Percentiles rank a stretch among this genome's conserved stretches.
phyloP scores from a whole-genome alignment of 2,329 filamentous ascomycete species.

The Amauroascus niger region DNA sequence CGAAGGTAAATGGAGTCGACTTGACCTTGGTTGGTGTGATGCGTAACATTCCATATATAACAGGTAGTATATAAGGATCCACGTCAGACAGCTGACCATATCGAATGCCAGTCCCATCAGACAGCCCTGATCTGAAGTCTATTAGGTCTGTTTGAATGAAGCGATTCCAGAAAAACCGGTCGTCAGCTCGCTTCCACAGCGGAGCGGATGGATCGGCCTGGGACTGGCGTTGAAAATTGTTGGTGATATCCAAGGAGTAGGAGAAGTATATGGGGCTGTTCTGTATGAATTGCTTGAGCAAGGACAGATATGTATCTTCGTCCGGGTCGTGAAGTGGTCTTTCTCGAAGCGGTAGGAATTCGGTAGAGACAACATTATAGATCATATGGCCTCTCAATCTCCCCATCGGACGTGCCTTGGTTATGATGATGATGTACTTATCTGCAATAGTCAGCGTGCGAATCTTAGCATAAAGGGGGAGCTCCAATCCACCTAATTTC shows the following conservation, averaged over 20 bases:
- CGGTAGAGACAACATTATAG: constrained; percentile 82
- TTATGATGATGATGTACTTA: constrained; percentile 96
- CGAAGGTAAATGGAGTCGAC: constrained; percentile 70
- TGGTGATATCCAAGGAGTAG: constrained; percentile 93
- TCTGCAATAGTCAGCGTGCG: constrained; percentile 41
- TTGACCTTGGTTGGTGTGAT: constrained; percentile 82
- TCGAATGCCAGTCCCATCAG: constrained; percentile 38
- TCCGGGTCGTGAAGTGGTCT: constrained; percentile 83
- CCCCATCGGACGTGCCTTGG: constrained; percentile 83
- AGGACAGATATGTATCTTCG: constrained; percentile 78
- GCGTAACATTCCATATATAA: constrained; percentile 93
- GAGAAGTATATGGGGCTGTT: constrained; percentile 94
- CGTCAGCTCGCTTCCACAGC: constrained; percentile 84
- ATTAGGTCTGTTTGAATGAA: constrained; percentile 88
- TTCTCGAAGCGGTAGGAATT: constrained; percentile 89
- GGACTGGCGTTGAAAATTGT: constrained; percentile 89
- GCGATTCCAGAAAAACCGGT: constrained; percentile 98
- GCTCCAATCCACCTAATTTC: constrained; percentile 59
- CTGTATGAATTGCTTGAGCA: constrained; percentile 74
- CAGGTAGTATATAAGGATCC: constrained; percentile 87
- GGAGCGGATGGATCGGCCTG: constrained; percentile 61
- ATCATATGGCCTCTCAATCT: constrained; percentile 91
- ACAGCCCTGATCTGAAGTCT: constrained; percentile 61
- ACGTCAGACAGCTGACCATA: constrained; percentile 57
- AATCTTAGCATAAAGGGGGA: not conserved